Evolutionary conservation across 257 asterid species (phyloP).

Genomic region (Ilex aquifolium): DNA sequence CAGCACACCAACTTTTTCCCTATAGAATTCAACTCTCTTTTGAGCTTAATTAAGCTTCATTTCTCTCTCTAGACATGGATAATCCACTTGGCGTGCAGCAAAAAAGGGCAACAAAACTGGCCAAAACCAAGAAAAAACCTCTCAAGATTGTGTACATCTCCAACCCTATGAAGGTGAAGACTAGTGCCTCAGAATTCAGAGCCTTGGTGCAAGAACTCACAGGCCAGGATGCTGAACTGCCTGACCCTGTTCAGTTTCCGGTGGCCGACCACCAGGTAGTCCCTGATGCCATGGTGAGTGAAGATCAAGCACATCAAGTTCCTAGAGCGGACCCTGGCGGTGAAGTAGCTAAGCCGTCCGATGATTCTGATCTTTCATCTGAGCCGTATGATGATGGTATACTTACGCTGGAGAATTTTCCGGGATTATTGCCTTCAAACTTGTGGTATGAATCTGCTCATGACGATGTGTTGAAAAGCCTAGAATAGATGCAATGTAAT

Average conservation of each 20-base stretch:
- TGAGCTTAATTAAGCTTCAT: background rate
- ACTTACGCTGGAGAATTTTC: conserved; percentile 19
- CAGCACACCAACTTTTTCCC: no score
- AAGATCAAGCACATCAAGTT: background rate
- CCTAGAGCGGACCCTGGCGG: conserved; percentile 3
- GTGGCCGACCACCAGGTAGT: background rate
- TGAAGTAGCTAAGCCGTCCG: background rate
- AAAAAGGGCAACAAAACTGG: conserved; percentile 23
- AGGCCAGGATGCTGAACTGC: conserved; percentile 49
- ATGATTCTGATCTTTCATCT: conserved; percentile 22
- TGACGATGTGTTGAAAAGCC: conserved; percentile 20
- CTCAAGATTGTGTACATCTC: conserved; percentile 71
- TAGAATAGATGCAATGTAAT: conserved; percentile 16
- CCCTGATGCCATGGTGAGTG: conserved; percentile 9
- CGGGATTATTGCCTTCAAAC: conserved; percentile 18
- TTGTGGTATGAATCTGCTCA: conserved; percentile 28
- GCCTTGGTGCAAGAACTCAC: conserved; percentile 80
- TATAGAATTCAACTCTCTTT: background rate
- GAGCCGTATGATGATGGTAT: conserved; percentile 20
- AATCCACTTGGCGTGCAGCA: conserved; percentile 23
- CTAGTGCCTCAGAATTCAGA: conserved; percentile 58
- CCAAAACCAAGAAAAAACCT: conserved; percentile 31
- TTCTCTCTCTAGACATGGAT: conserved; percentile 19
- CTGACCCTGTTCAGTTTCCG: conserved; percentile 19
- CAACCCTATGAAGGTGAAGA: conserved; percentile 63